These are phyloP conservation scores for Silene uniflora DNA, from an alignment of 148 eudicot species.

Conservation along the genomic window DNA sequence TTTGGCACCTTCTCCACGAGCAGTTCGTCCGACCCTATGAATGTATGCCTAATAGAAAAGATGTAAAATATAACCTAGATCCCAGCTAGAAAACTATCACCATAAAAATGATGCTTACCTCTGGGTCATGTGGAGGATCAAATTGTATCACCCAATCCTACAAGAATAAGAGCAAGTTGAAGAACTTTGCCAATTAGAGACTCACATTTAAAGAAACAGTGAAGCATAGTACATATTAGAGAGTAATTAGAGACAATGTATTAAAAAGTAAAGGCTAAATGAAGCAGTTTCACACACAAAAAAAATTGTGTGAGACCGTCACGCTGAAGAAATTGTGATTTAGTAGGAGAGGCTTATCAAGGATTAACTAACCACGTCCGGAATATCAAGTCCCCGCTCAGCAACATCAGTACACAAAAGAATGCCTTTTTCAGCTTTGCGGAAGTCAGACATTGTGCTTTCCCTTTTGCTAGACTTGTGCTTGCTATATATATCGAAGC, in stretches of 20 bases:
- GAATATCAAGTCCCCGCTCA: constrained; percentile 90
- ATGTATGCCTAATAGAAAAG: constrained; percentile 58
- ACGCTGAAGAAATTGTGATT: neutral
- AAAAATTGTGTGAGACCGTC: neutral
- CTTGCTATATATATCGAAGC: constrained; percentile 78
- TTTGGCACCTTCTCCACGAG: constrained; percentile 87
- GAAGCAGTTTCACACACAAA: neutral
- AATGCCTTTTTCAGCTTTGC: constrained; percentile 77
- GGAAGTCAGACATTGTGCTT: constrained; percentile 64
- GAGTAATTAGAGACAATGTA: no score
- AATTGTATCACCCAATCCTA: constrained; percentile 92
- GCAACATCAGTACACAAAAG: constrained; percentile 87
- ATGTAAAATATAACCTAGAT: neutral
- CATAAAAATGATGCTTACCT: constrained; percentile 34
- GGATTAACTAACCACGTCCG: constrained; percentile 59
- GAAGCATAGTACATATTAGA: no score
- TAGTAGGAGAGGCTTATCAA: neutral
- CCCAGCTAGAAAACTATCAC: neutral
- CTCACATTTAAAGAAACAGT: neutral
- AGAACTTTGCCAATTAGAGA: neutral
- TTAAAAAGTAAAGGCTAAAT: neutral
- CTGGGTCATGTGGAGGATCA: constrained; percentile 90
- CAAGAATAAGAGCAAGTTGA: constrained; percentile 2
- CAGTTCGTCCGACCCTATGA: constrained; percentile 93
- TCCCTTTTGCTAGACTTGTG: constrained; percentile 78